phyloP scores from a whole-genome alignment of 176 grass and related monocot species.

The Rhynchospora pubera region DNA sequence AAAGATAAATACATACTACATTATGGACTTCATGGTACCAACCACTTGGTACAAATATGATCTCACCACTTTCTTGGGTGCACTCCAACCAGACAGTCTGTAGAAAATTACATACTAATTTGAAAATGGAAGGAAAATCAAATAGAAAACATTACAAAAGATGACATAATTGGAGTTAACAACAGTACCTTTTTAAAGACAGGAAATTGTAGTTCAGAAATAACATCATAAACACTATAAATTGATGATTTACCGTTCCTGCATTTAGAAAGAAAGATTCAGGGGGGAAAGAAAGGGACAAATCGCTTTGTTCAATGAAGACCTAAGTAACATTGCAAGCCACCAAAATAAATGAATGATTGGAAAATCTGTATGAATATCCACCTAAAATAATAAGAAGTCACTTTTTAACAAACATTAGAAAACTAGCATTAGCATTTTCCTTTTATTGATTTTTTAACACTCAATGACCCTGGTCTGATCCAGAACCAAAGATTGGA shows the following conservation, averaged over 20 bases:
- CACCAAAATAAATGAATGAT: not conserved
- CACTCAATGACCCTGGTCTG: not conserved
- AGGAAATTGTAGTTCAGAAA: slow-evolving; percentile 70
- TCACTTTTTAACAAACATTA: not conserved
- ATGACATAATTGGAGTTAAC: not conserved
- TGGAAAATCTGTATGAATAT: not conserved
- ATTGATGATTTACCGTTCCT: slow-evolving; percentile 56
- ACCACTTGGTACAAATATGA: slow-evolving; percentile 96
- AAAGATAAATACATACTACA: slow-evolving; percentile 39
- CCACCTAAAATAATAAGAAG: not conserved
- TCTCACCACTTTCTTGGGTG: slow-evolving; percentile 74
- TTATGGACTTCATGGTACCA: slow-evolving; percentile 99
- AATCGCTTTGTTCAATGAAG: not conserved
- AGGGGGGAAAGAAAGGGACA: not conserved
- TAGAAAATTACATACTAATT: slow-evolving; percentile 12
- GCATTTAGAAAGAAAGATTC: slow-evolving; percentile 10
- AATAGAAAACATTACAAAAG: not conserved
- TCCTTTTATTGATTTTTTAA: not conserved
- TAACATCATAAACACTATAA: slow-evolving; percentile 64
- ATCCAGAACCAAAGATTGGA: too few relatives aligned
- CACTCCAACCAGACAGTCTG: slow-evolving; percentile 86
- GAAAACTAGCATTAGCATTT: not conserved
- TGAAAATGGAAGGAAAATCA: not conserved
- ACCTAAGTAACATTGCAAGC: not conserved
- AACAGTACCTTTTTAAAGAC: slow-evolving; percentile 52